Evolutionary conservation across 805 yeast genomes (phyloP), one percentile per base, ranked within the genome.

Genomic region (Saccharomycopsis lassenensis): DNA sequence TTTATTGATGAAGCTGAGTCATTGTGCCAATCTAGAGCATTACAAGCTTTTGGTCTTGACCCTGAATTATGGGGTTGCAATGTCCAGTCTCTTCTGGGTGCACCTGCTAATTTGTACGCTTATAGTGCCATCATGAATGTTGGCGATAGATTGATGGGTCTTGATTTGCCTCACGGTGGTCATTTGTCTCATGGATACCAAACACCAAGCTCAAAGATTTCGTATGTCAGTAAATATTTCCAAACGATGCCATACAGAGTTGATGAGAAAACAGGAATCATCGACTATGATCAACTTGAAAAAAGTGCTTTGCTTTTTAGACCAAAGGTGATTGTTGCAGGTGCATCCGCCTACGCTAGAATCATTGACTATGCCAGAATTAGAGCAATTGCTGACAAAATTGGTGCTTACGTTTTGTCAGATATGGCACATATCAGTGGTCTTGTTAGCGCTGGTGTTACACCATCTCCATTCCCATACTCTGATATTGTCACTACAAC

Each of bases 401-500:
- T 91, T 52, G 95, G 95, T 49, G 98, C 98, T 40, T 91, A 87
- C 64, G 73, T 91, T 49, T 77, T 91, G 57, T 85, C 81, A 45
- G 98, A 91, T 63, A 91, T 91, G 97, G 98, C 98, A 33, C 98
- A 91, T 59, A 91, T 86, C 52, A 83, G 96, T 23, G 98, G 98
- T 55, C 71, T 91, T 50, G 75, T 91, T 48, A 85, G 95, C 46
- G 95, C 98, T 45, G 91, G 86, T 50, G 97, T 89, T 39, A 87
- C 85, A 44, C 93, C 87, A 51, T 78, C 94, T 40, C 98, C 98
- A 47, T 91, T 91, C 67, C 93, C 86, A 63, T 85, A 81, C 62
- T 89, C 97, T 42, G 98, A 91, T 57, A 79, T 91, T 50, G 98
- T 91, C 56, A 91, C 98, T 48, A 91, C 98, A 52, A 89, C 98